phyloP scores from a whole-genome alignment of 2,329 filamentous ascomycete genomes.

The Ophidiomyces ophidiicola region DNA sequence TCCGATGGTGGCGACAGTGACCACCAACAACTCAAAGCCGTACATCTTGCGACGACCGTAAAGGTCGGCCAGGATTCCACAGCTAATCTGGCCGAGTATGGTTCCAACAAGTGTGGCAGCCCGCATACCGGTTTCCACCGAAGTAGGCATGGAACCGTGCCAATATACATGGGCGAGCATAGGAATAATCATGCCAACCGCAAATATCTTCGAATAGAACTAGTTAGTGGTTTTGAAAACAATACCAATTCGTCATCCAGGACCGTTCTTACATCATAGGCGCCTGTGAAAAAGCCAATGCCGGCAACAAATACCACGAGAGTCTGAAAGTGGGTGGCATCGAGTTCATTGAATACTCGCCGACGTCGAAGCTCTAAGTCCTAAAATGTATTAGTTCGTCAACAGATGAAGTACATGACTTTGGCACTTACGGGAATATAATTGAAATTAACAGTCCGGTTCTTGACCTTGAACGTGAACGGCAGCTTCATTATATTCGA shows the following conservation, averaged over 20 bases:
- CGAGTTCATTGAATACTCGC: conserved; percentile 16
- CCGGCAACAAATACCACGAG: conserved; percentile 11
- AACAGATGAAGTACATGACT: background rate
- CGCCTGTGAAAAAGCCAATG: conserved; percentile 13
- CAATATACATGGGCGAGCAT: conserved; percentile 40
- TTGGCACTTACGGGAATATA: conserved; percentile 14
- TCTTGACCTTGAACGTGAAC: conserved; percentile 14
- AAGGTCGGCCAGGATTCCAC: conserved; percentile 38
- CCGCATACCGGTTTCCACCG: conserved; percentile 32
- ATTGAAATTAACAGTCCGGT: conserved; percentile 15
- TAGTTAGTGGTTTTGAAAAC: background rate
- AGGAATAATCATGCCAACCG: conserved; percentile 28
- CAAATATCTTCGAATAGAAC: background rate
- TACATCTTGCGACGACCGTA: conserved; percentile 42
- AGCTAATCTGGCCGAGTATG: conserved; percentile 37
- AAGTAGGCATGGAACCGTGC: conserved; percentile 26
- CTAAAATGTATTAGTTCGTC: conserved; percentile 2
- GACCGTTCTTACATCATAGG: conserved; percentile 13
- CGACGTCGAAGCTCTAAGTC: conserved; percentile 13
- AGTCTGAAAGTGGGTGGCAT: conserved; percentile 16
- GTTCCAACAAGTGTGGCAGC: conserved; percentile 38
- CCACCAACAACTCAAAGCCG: conserved; percentile 38
- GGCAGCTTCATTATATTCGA: conserved; percentile 11
- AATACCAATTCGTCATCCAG: conserved; percentile 9
- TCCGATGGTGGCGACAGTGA: conserved; percentile 37